Conservation (phyloP, 495 filamentous ascomycete species). For the Penicillium argentinense region DNA sequence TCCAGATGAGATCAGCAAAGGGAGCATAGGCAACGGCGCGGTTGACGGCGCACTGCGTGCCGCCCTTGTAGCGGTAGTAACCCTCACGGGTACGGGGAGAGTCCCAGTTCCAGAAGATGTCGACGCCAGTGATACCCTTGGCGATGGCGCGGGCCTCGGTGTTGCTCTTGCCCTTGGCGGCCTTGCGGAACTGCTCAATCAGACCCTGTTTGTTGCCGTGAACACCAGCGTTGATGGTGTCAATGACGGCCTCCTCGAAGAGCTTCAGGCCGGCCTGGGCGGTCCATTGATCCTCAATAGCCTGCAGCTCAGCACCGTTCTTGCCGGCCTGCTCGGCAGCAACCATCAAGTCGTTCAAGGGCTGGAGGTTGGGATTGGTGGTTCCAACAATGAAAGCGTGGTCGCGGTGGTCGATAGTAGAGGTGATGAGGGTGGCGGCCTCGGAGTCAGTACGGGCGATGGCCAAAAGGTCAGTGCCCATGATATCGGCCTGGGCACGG, state of each 20-base stretch:
- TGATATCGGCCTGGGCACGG: constrained; percentile 96
- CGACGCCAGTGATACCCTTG: constrained; percentile 73
- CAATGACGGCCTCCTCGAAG: constrained; percentile 86
- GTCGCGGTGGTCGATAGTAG: constrained; percentile 91
- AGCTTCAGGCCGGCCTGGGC: constrained; percentile 82
- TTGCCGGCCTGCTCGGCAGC: constrained; percentile 83
- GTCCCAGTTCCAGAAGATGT: constrained; percentile 94
- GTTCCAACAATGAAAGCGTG: constrained; percentile 88
- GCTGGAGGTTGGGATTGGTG: constrained; percentile 82
- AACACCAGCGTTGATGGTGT: constrained; percentile 68
- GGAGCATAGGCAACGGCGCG: constrained; percentile 90
- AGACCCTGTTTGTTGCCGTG: constrained; percentile 67
- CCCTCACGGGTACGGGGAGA: constrained; percentile 87
- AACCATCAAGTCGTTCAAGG: constrained; percentile 88
- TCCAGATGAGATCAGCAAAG: constrained; percentile 96
- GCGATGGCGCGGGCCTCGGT: constrained; percentile 80
- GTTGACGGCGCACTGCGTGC: constrained; percentile 89
- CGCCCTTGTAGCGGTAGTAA: constrained; percentile 88
- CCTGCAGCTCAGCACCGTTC: constrained; percentile 76
- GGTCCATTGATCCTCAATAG: constrained; percentile 88
- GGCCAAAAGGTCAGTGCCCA: constrained; percentile 86
- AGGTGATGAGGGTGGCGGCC: constrained; percentile 94
- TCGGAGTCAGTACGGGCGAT: constrained; percentile 96
- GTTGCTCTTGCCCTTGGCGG: constrained; percentile 81
- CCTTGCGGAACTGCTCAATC: constrained; percentile 60